Conservation (phyloP, 306 rosid species). For the Cucurbita argyrosperma region DNA sequence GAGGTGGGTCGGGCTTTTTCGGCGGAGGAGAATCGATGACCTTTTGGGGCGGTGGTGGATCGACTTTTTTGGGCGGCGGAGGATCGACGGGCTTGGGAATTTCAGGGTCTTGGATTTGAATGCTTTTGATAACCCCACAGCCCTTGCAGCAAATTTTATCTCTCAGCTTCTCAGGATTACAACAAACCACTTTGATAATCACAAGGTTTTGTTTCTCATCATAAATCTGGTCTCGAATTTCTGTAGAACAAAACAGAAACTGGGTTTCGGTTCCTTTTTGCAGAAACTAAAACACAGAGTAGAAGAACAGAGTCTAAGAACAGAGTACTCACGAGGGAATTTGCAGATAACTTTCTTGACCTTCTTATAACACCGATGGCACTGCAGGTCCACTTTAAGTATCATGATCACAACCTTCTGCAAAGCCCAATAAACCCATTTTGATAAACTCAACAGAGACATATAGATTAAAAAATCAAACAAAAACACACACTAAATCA, state of each 20-base stretch:
- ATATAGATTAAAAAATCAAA: not conserved
- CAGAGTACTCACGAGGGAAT: conserved; percentile 49
- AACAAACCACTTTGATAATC: conserved; percentile 50
- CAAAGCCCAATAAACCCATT: not conserved
- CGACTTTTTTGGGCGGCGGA: not conserved
- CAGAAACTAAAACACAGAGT: not conserved
- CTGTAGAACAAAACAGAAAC: conserved; percentile 30
- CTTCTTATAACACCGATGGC: conserved; percentile 55
- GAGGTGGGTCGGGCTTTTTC: not conserved
- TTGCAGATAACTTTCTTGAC: conserved; percentile 58
- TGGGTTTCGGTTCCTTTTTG: not conserved
- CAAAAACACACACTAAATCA: not conserved
- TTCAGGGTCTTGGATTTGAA: conserved; percentile 40
- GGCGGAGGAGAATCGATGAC: not conserved
- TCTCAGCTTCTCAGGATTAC: conserved; percentile 59
- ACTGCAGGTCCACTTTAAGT: conserved; percentile 63
- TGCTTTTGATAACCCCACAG: conserved; percentile 39
- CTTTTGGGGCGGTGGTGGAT: conserved; percentile 1
- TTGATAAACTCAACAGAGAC: not conserved
- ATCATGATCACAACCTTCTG: conserved; percentile 38
- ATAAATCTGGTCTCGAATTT: conserved; percentile 59
- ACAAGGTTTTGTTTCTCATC: conserved; percentile 44
- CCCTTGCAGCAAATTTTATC: conserved; percentile 47
- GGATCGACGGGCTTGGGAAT: conserved; percentile 14
- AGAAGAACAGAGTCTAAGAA: conserved; percentile 3